Base-by-base conservation (phyloP, 805 yeast genomes). In the Wickerhamomyces bovis region DNA sequence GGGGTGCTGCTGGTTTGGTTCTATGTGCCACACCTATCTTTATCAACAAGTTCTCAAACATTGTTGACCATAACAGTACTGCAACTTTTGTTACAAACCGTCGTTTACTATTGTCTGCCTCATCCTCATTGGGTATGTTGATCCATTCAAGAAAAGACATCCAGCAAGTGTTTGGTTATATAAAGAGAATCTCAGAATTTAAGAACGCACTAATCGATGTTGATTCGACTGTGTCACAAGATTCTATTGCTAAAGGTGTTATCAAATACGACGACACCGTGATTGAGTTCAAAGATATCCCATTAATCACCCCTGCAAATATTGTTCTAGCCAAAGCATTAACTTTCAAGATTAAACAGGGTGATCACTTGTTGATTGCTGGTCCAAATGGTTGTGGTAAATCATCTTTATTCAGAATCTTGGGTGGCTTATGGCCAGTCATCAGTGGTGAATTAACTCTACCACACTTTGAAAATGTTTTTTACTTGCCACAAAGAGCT, bases 331-430 rank as follows among this genome's bases (percentile, higher is more conserved):
- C 86, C 20, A 71, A 77, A 39, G 75, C 78, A 35, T 72, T 90
- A 55, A 72, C 78, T 23, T 89, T 90, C 64, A 75, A 82, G 43
- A 77, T 90, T 45, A 77, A 83, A 51, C 84, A 79, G 30, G 97
- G 97, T 31, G 83, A 89, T 44, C 94, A 90, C 65, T 70, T 90
- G 43, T 72, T 90, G 44, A 89, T 90, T 61, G 89, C 92, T 10
- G 98, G 98, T 0, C 97, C 97, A 13, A 90, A 90, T 61, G 98
- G 98, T 1, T 86, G 96, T 52, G 98, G 98, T 23, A 90, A 90
- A 67, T 89, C 97, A 0, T 90, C 97, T 0, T 69, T 90, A 47
- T 90, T 90, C 65, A 77, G 98, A 61, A 78, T 90, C 58, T 74
- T 90, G 41, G 97, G 97, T 46, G 97, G 97, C 0, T 72, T 90